A percentile compares a stretch with the other conserved stretches of the same genome.
phyloP scores from a whole-genome alignment of 306 rosid species.

The Cucurbita pepo region DNA sequence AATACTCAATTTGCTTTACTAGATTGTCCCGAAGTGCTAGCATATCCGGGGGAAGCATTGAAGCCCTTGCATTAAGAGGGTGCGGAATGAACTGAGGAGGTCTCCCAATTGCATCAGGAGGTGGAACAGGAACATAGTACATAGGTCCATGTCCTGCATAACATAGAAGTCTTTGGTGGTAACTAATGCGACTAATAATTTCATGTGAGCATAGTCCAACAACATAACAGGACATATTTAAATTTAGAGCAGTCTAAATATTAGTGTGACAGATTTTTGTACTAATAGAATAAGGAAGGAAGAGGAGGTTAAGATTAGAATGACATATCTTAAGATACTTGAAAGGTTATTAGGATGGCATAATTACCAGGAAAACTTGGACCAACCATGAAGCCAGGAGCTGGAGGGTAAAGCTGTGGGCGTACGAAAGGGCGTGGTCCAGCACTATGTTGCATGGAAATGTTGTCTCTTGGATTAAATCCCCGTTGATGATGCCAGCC shows the following conservation, averaged over 20 bases:
- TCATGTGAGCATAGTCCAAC: neutral
- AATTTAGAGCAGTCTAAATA: neutral
- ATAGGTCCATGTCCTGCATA: conserved; percentile 50
- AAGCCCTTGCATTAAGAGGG: conserved; percentile 38
- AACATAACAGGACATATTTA: neutral
- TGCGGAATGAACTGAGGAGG: conserved; percentile 40
- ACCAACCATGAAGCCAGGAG: conserved; percentile 63
- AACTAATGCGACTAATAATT: neutral
- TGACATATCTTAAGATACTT: neutral
- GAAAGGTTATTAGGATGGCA: neutral
- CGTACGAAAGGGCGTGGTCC: conserved; percentile 64
- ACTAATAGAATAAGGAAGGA: neutral
- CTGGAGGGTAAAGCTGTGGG: conserved; percentile 53
- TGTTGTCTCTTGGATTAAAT: conserved; percentile 42
- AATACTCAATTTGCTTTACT: conserved; percentile 74
- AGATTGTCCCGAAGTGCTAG: conserved; percentile 35
- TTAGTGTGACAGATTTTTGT: neutral
- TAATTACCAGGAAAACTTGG: conserved; percentile 63
- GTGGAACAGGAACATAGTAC: conserved; percentile 55
- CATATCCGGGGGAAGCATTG: conserved; percentile 35
- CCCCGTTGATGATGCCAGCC: conserved; percentile 70
- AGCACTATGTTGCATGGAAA: conserved; percentile 50
- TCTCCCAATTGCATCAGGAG: conserved; percentile 55
- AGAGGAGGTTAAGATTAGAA: neutral
- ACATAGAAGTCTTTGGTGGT: neutral